phyloP scores from a whole-genome alignment of 805 yeast species.

The Lipomyces spencermartinsiae region DNA sequence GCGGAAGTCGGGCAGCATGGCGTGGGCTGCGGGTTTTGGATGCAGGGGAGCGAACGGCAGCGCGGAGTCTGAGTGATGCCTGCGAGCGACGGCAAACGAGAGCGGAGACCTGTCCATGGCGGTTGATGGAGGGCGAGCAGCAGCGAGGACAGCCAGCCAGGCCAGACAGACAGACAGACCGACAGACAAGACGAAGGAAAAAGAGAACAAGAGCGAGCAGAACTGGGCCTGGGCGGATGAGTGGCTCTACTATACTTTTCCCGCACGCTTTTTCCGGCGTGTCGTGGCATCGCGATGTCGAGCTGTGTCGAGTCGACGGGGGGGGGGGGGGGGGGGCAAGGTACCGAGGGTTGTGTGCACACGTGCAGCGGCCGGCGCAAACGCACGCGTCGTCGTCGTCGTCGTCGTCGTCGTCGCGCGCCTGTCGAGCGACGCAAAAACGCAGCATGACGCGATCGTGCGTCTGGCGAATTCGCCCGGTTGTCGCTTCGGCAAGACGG shows the following conservation, averaged over 20 bases:
- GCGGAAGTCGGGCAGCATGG: neutral
- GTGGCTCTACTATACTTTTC: neutral
- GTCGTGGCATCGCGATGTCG: too few relatives aligned
- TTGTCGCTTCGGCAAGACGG: too few relatives aligned
- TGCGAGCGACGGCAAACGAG: neutral
- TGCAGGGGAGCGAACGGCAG: constrained; percentile 4
- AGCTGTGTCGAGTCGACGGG: neutral
- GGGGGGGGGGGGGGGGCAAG: too few relatives aligned
- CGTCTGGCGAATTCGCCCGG: too few relatives aligned
- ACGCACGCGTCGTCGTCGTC: too few relatives aligned
- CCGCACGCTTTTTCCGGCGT: neutral
- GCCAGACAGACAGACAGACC: too few relatives aligned
- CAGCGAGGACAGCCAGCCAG: too few relatives aligned
- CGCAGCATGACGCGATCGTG: too few relatives aligned
- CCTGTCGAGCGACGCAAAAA: too few relatives aligned
- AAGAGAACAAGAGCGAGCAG: neutral
- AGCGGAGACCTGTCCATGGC: constrained; percentile 7
- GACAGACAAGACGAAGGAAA: neutral
- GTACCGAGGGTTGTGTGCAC: too few relatives aligned
- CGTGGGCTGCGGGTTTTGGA: neutral
- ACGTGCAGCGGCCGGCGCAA: too few relatives aligned
- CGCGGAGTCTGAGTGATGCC: neutral
- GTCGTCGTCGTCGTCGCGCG: too few relatives aligned
- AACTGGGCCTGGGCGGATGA: neutral
- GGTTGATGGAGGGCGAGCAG: neutral